Base-by-base conservation (phyloP, 2,329 filamentous ascomycete genomes). In the Esteya vermicola region DNA sequence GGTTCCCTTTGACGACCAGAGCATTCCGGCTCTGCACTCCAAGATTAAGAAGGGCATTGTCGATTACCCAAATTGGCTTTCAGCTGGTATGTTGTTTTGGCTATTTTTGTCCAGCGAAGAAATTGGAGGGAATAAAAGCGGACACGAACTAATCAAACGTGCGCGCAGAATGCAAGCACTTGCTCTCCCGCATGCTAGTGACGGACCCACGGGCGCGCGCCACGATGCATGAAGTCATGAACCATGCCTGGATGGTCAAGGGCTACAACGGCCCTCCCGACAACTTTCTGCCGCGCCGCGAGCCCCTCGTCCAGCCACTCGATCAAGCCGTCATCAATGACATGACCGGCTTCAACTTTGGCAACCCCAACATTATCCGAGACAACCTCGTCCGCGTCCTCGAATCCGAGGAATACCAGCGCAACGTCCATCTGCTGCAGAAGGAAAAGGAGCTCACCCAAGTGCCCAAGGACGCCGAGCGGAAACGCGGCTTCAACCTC, bases 311-410 rank as follows among this genome's bases (percentile, higher is more conserved):
- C 28, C 64, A 93, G 13, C 88, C 89, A 6, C 64, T 98, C 9
- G 89, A 96, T 53, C 66, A 72, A 2, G 79, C 83, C 33, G 80
- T 96, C 5, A 75, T 98, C 42, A 75, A 85, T 36, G 88, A 84
- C 50, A 98, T 98, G 91, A 93, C 86, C 20, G 91, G 91, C 3
- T 98, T 98, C 57, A 93, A 96, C 57, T 98, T 96, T 62, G 91
- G 91, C 1, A 72, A 85, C 1, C 72, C 85, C 2, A 86, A 95
- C 39, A 74, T 75, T 42, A 95, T 98, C 54, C 79, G 75, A 42
- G 65, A 75, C 3, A 85, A 95, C 54, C 70, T 98, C 33, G 83
- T 78, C 9, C 83, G 81, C 47, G 74, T 88, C n/a, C 73, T 98
- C 44, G 83, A 93, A 51, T 95, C 88, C 0, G 86, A 93, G 7